phyloP scores from a whole-genome alignment of 2,329 filamentous ascomycete species.

The Didymella pinodella region DNA sequence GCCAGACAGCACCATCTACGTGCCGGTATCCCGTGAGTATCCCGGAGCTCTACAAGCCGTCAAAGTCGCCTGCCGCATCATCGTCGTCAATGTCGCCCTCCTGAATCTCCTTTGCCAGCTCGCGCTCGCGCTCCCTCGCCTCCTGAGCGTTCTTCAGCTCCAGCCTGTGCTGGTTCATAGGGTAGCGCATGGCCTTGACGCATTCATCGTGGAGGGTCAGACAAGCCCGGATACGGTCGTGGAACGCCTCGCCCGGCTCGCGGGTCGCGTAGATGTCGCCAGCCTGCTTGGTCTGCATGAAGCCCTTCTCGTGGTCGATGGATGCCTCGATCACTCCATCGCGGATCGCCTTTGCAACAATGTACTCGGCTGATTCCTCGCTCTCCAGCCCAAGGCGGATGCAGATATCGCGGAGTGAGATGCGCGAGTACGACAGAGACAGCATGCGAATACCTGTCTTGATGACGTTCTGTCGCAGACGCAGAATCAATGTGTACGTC shows the following conservation, averaged over 20 bases:
- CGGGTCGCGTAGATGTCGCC: conserved; percentile 95
- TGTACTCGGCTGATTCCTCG: conserved; percentile 98
- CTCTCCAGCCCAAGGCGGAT: conserved; percentile 91
- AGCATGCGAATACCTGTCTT: conserved; percentile 99
- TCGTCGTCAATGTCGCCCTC: conserved; percentile 97
- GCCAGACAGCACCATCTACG: conserved; percentile 32
- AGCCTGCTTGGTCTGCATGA: conserved; percentile 98
- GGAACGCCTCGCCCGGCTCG: conserved; percentile 96
- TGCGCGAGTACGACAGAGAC: conserved; percentile 96
- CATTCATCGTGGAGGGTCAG: conserved; percentile 94
- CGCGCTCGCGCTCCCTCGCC: conserved; percentile 92
- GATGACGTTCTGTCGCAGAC: conserved; percentile 97
- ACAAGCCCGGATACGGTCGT: conserved; percentile 93
- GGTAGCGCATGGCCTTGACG: conserved; percentile 99
- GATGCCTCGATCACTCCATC: conserved; percentile 97
- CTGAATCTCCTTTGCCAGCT: conserved; percentile 98
- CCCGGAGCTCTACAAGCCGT: conserved; percentile 74
- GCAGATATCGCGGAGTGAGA: conserved; percentile 96
- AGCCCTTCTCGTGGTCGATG: conserved; percentile 90
- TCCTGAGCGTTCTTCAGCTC: conserved; percentile 99
- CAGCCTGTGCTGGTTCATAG: conserved; percentile 97
- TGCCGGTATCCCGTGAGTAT: conserved; percentile 1
- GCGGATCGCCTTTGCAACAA: conserved; percentile 96
- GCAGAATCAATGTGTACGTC: conserved; percentile 93
- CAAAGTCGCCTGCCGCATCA: conserved; percentile 93